Conservation (phyloP, 805 yeast species). For the Jamesozyma lodderae region DNA sequence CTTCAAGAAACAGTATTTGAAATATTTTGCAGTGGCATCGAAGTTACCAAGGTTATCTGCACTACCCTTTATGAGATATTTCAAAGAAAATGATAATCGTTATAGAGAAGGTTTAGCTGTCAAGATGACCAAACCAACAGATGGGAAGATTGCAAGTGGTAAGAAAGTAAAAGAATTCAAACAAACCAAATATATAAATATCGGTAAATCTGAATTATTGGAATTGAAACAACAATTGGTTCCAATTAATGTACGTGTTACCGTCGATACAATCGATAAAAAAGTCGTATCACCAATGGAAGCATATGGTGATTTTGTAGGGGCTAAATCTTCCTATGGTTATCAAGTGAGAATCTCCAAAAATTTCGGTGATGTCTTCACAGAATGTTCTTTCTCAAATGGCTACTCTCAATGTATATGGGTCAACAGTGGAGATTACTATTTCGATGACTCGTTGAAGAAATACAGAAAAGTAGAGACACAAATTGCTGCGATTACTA, state of each 20-base stretch:
- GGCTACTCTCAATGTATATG: slow-evolving; percentile 66
- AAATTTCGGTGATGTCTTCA: slow-evolving; percentile 54
- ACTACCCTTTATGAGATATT: slow-evolving; percentile 59
- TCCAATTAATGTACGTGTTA: slow-evolving; percentile 73
- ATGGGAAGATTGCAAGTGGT: background rate
- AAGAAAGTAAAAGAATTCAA: slow-evolving; percentile 37
- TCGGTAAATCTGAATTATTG: slow-evolving; percentile 55
- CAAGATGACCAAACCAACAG: slow-evolving; percentile 31
- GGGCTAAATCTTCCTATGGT: slow-evolving; percentile 57
- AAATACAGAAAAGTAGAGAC: slow-evolving; percentile 17
- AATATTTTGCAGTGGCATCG: slow-evolving; percentile 53
- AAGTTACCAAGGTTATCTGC: slow-evolving; percentile 63
- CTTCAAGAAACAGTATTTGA: slow-evolving; percentile 40
- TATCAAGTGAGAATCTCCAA: slow-evolving; percentile 64
- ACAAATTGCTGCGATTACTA: slow-evolving; percentile 22
- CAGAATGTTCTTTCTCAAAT: slow-evolving; percentile 52
- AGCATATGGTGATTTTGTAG: slow-evolving; percentile 55
- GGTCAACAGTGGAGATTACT: slow-evolving; percentile 61
- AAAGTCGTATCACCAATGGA: slow-evolving; percentile 60
- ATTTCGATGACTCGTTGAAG: slow-evolving; percentile 27
- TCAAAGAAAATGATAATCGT: slow-evolving; percentile 31
- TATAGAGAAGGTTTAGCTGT: slow-evolving; percentile 55
- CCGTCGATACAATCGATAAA: slow-evolving; percentile 56
- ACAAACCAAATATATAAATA: slow-evolving; percentile 65
- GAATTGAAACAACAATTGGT: slow-evolving; percentile 52